A percentile compares a stretch with the other conserved stretches of the same genome.
Conservation (phyloP, 2,329 filamentous ascomycete species). For the Colletotrichum filicis region DNA sequence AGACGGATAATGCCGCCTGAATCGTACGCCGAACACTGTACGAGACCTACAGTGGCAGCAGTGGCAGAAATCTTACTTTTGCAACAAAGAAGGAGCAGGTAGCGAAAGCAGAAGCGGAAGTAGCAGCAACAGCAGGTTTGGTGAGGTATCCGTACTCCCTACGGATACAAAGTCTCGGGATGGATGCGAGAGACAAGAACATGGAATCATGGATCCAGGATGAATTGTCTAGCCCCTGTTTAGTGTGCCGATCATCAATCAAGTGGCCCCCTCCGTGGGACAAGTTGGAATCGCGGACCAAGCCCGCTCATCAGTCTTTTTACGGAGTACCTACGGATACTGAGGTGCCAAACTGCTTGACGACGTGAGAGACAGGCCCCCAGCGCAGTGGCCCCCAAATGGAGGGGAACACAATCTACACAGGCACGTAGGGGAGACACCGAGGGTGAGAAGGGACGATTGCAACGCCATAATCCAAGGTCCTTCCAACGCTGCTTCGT, state of each 20-base stretch:
- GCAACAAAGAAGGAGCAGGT: neutral
- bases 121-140: neutral
- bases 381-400: no score
- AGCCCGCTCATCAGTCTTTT: neutral
- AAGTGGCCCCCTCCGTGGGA: slow-evolving; percentile 5
- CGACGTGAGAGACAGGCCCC: no score
- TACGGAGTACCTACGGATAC: neutral
- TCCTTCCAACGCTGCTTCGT: neutral
- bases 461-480: neutral
- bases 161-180: no score
- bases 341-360: no score
- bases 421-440: neutral
- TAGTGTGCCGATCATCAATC: slow-evolving; percentile 26
- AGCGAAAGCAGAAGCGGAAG: neutral
- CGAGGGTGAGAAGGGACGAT: neutral
- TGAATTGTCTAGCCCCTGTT: slow-evolving; percentile 14
- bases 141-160: neutral
- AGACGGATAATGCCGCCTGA: neutral
- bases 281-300: slow-evolving; percentile 6
- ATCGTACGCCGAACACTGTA: neutral
- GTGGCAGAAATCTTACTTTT: no score
- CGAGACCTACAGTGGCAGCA: no score
- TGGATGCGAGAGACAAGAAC: neutral
- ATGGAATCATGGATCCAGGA: slow-evolving; percentile 25
- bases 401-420: no score